A percentile compares a stretch with the other conserved stretches of the same genome.
Evolutionary conservation across 208 protist species (phyloP).

Genomic region (Zelonia costaricensis): DNA sequence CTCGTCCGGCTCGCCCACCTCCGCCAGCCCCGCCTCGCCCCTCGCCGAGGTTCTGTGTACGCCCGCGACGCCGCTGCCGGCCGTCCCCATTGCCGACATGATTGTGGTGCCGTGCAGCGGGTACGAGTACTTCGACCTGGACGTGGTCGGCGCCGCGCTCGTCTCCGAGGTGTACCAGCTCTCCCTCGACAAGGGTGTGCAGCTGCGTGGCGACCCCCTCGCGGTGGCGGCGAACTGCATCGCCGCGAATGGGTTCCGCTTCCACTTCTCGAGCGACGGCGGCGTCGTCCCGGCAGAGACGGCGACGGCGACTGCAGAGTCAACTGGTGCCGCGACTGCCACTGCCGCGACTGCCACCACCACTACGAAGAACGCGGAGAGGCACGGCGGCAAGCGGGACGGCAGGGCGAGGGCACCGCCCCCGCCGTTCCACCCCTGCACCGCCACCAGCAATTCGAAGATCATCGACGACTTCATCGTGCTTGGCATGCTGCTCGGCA

Average conservation of each 20-base stretch:
- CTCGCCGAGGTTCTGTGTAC: background rate
- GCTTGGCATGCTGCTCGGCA: slow-evolving; percentile 74
- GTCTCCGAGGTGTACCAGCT: slow-evolving; percentile 78
- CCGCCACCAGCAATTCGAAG: slow-evolving; percentile 67
- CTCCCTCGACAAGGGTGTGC: slow-evolving; percentile 41
- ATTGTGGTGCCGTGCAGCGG: slow-evolving; percentile 7
- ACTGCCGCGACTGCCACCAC: background rate
- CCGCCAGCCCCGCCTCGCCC: background rate
- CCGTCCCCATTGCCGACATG: slow-evolving; percentile 10
- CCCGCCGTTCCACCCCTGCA: slow-evolving; percentile 57
- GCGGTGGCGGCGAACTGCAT: slow-evolving; percentile 14
- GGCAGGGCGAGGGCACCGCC: background rate
- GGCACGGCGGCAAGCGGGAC: slow-evolving; percentile 1
- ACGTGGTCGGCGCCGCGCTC: slow-evolving; percentile 50
- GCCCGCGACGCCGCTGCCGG: background rate
- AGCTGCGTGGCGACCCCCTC: slow-evolving; percentile 14
- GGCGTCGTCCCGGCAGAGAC: background rate
- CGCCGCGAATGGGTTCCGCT: slow-evolving; percentile 63
- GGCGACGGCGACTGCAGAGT: background rate
- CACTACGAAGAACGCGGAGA: background rate
- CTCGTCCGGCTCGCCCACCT: background rate
- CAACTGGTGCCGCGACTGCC: background rate
- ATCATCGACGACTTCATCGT: slow-evolving; percentile 88
- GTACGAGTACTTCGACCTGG: slow-evolving; percentile 81
- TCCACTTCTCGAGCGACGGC: slow-evolving; percentile 11